Evolutionary conservation across 2,329 filamentous ascomycete species (phyloP).

Genomic region (Botrytis squamosa): DNA sequence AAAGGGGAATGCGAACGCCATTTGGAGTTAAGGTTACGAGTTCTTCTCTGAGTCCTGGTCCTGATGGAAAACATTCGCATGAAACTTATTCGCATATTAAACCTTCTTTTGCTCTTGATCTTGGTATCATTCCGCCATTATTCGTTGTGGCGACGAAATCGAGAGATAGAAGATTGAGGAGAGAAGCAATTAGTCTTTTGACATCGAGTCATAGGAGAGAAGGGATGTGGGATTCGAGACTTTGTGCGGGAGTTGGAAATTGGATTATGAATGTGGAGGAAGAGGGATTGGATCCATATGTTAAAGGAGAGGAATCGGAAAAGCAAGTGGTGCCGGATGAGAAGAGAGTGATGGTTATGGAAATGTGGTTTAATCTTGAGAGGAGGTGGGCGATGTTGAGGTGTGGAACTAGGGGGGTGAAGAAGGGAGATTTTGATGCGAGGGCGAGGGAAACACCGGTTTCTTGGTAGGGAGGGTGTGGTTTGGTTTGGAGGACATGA

Average conservation of each 20-base stretch:
- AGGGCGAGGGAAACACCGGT: constrained; percentile 31
- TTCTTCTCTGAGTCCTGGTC: not conserved
- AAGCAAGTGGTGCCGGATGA: constrained; percentile 28
- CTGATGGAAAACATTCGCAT: constrained; percentile 19
- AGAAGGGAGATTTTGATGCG: constrained; percentile 31
- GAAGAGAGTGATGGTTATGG: constrained; percentile 38
- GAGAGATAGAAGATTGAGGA: constrained; percentile 31
- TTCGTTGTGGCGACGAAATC: constrained; percentile 38
- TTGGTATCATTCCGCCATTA: constrained; percentile 37
- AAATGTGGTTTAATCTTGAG: constrained; percentile 38
- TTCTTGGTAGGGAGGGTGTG: constrained; percentile 25
- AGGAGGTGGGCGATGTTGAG: constrained; percentile 33
- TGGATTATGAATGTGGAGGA: constrained; percentile 43
- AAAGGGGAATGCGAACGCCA: not conserved
- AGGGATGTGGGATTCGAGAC: constrained; percentile 39
- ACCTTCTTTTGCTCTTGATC: constrained; percentile 44
- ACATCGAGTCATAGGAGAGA: constrained; percentile 33
- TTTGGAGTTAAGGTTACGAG: constrained; percentile 11
- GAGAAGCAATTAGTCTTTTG: constrained; percentile 35
- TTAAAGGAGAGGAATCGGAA: constrained; percentile 59
- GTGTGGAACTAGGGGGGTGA: constrained; percentile 35
- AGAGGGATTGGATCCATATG: constrained; percentile 38
- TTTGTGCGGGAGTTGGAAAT: constrained; percentile 29
- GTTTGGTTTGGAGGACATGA: not conserved
- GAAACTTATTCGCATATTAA: constrained; percentile 35